phyloP scores from a whole-genome alignment of 805 yeast genomes.

The Cyberlindnera xishuangbannaensis region DNA sequence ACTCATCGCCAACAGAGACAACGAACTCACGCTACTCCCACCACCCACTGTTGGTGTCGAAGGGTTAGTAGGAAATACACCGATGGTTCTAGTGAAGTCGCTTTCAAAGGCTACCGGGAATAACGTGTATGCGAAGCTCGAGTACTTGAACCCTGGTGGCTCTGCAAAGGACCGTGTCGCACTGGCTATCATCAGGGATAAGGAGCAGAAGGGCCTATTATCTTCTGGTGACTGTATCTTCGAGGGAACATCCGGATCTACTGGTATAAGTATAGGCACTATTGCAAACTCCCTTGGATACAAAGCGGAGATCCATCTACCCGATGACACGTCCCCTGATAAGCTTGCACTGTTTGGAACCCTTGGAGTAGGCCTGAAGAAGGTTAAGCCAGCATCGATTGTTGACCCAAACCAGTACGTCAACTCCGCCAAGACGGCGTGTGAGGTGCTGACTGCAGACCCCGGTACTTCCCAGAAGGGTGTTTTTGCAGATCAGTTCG shows the following conservation, averaged over 20 bases:
- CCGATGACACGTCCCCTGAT: conserved; percentile 88
- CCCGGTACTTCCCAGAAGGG: conserved; percentile 45
- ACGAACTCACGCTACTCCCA: conserved; percentile 19
- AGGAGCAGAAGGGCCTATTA: conserved; percentile 55
- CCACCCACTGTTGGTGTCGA: conserved; percentile 51
- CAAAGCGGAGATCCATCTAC: conserved; percentile 86
- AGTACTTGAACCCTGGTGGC: conserved; percentile 86
- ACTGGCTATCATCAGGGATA: conserved; percentile 66
- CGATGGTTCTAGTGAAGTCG: conserved; percentile 67
- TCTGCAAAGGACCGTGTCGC: conserved; percentile 96
- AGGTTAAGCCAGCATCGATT: conserved; percentile 90
- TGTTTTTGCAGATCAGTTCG: conserved; percentile 92
- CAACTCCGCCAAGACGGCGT: conserved; percentile 71
- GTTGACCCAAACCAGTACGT: conserved; percentile 93
- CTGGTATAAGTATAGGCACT: conserved; percentile 91
- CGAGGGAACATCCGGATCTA: conserved; percentile 96
- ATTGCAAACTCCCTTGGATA: conserved; percentile 88
- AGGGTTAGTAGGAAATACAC: conserved; percentile 87
- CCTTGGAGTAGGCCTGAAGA: conserved; percentile 77
- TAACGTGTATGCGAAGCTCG: conserved; percentile 81
- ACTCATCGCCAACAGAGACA: background rate
- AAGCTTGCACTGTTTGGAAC: conserved; percentile 65
- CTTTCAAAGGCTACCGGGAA: conserved; percentile 71
- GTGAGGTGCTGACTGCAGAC: conserved; percentile 40
- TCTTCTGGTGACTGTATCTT: conserved; percentile 65